These are phyloP conservation scores for Dorcoceras hygrometricum DNA, from an alignment of 257 asterid genomes.

Conservation along the genomic window DNA sequence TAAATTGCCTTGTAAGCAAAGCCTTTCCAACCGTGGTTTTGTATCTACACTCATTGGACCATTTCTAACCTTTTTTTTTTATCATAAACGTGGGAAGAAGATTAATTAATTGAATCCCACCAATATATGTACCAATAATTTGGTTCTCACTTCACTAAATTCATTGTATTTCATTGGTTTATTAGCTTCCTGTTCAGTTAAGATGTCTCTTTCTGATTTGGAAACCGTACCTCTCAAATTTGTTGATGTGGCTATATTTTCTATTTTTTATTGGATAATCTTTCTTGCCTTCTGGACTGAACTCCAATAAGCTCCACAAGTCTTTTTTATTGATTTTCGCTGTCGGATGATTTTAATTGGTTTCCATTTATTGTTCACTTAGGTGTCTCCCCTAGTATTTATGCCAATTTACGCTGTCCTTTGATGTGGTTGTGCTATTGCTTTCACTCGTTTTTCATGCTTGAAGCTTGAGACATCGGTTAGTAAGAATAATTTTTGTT, in stretches of 20 bases:
- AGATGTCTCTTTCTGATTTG: slow-evolving; percentile 51
- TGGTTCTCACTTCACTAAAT: slow-evolving; percentile 22
- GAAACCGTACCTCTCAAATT: slow-evolving; percentile 48
- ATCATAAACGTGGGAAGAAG: slow-evolving; percentile 15
- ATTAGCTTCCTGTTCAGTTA: slow-evolving; percentile 38
- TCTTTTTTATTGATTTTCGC: slow-evolving; percentile 35
- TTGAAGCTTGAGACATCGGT: slow-evolving; percentile 27
- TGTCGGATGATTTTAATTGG: slow-evolving; percentile 31
- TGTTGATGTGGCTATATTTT: slow-evolving; percentile 31
- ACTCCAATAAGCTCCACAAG: slow-evolving; percentile 22
- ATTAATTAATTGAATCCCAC: slow-evolving; percentile 23
- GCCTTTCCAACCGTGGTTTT: slow-evolving; percentile 52
- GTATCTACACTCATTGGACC: slow-evolving; percentile 30
- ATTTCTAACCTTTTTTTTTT: slow-evolving; percentile 24
- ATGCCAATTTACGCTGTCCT: slow-evolving; percentile 16
- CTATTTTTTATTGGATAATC: slow-evolving; percentile 1
- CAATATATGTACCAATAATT: slow-evolving; percentile 6
- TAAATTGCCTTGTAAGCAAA: slow-evolving; percentile 62
- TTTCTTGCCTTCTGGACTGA: slow-evolving; percentile 20
- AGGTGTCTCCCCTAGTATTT: slow-evolving; percentile 29
- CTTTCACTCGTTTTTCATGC: slow-evolving; percentile 33
- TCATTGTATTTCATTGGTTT: slow-evolving; percentile 17
- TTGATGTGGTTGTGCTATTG: slow-evolving; percentile 29
- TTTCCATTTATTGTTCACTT: slow-evolving; percentile 18
- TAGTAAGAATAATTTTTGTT: slow-evolving; percentile 32